These are phyloP conservation scores for Kalanchoe fedtschenkoi DNA, from an alignment of 164 flowering plant species.

Conservation along the genomic window DNA sequence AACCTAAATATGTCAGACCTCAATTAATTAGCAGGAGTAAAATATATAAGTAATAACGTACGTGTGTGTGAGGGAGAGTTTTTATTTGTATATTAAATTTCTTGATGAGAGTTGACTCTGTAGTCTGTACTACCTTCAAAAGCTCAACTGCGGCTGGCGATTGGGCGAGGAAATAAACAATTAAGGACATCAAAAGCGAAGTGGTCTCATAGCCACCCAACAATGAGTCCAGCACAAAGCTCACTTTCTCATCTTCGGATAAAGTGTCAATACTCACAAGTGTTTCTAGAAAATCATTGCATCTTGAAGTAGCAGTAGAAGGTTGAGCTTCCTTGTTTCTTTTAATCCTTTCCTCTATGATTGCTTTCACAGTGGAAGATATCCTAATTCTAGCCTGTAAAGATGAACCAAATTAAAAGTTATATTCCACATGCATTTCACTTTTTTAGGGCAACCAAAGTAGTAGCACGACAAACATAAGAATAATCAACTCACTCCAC, in stretches of 20 bases:
- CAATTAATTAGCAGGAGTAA: no score
- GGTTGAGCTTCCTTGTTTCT: slow-evolving; percentile 10
- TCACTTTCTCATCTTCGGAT: slow-evolving; percentile 58
- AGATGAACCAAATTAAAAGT: slow-evolving; percentile 11
- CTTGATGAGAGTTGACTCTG: no score
- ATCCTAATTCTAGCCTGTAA: slow-evolving; percentile 67
- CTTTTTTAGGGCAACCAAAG: not conserved
- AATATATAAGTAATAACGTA: no score
- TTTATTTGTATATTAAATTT: not conserved
- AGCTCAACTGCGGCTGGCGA: slow-evolving; percentile 37
- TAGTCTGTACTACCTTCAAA: slow-evolving; percentile 27
- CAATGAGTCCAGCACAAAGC: slow-evolving; percentile 54
- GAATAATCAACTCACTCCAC: not conserved
- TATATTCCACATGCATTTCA: slow-evolving; percentile 2
- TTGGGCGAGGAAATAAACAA: slow-evolving; percentile 40
- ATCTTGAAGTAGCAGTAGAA: slow-evolving; percentile 9
- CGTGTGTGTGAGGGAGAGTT: no score
- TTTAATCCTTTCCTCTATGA: slow-evolving; percentile 43
- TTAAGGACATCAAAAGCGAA: slow-evolving; percentile 45
- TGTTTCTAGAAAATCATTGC: slow-evolving; percentile 47
- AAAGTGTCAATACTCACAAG: slow-evolving; percentile 36
- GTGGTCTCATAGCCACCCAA: slow-evolving; percentile 73
- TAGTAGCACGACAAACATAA: not conserved
- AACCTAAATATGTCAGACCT: no score
- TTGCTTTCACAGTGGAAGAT: slow-evolving; percentile 46